A percentile compares a stretch with the other conserved stretches of the same genome.
Conservation (phyloP, 139 green algal genomes). For the Astrephomene gubernaculifera region DNA sequence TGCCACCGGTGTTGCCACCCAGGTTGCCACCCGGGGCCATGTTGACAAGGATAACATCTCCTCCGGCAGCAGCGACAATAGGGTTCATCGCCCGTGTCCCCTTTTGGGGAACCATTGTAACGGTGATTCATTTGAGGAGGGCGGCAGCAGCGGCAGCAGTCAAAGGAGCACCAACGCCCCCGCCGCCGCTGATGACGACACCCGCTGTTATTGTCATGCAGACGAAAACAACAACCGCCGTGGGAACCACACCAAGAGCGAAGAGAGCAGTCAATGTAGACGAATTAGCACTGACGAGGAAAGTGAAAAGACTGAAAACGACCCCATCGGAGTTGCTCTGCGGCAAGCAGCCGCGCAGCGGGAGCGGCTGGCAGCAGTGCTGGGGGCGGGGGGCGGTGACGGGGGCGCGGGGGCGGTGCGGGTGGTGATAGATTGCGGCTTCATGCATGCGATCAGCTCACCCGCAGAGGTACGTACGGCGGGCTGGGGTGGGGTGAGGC, state of each 20-base stretch:
- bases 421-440: slow-evolving; percentile 31
- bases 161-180: not conserved
- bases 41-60: no score
- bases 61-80: not conserved
- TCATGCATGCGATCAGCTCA: not conserved
- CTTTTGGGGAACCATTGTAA: no score
- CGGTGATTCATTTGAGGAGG: no score
- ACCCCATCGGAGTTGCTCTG: slow-evolving; percentile 19
- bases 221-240: no score
- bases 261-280: not conserved
- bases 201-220: no score
- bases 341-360: not conserved
- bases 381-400: not conserved
- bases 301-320: no score
- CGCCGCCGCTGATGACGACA: no score
- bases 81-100: not conserved
- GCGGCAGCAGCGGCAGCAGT: no score
- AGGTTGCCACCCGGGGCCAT: no score
- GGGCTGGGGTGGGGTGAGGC: not conserved
- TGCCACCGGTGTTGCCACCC: no score
- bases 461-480: slow-evolving; percentile 16
- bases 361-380: not conserved
- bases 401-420: no score
- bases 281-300: not conserved
- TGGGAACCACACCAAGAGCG: no score